Conservation (phyloP, 768 basidiomycete genomes). For the Harrya chromipes region DNA sequence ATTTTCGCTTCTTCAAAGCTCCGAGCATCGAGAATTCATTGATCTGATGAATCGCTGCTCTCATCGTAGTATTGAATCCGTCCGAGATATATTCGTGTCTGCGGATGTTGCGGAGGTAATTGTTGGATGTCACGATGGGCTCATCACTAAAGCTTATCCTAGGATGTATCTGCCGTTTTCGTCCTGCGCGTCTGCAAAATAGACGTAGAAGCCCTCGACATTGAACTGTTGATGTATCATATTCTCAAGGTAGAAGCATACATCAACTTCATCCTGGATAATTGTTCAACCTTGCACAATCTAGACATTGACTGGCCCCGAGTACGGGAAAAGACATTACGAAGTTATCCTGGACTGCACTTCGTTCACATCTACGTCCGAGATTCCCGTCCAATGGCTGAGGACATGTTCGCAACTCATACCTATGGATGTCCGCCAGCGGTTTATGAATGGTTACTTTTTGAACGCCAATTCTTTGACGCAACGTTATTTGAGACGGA, state of each 20-base stretch:
- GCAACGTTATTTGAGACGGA: slow-evolving; percentile 68
- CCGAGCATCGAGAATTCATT: slow-evolving; percentile 60
- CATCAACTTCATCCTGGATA: background rate
- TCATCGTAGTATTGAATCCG: slow-evolving; percentile 56
- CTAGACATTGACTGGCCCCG: slow-evolving; percentile 51
- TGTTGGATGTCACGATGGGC: background rate
- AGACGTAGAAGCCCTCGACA: slow-evolving; percentile 75
- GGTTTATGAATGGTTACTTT: slow-evolving; percentile 61
- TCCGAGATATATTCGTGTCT: slow-evolving; percentile 65
- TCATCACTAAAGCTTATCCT: slow-evolving; percentile 2
- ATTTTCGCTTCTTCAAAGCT: slow-evolving; percentile 45
- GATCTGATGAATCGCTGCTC: slow-evolving; percentile 65
- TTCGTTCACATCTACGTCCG: slow-evolving; percentile 67
- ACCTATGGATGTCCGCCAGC: slow-evolving; percentile 62
- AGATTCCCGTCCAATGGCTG: slow-evolving; percentile 79
- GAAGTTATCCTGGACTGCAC: slow-evolving; percentile 84
- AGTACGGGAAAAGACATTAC: slow-evolving; percentile 49
- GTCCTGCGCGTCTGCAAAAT: slow-evolving; percentile 64
- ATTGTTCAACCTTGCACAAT: background rate
- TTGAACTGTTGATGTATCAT: slow-evolving; percentile 74
- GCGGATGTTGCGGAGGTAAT: slow-evolving; percentile 45
- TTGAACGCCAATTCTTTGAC: slow-evolving; percentile 71
- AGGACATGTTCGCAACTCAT: slow-evolving; percentile 75
- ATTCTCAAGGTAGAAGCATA: slow-evolving; percentile 59
- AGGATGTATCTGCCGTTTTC: slow-evolving; percentile 52